Base-by-base conservation (phyloP, 805 yeast species). In the Metschnikowia kofuensis region DNA sequence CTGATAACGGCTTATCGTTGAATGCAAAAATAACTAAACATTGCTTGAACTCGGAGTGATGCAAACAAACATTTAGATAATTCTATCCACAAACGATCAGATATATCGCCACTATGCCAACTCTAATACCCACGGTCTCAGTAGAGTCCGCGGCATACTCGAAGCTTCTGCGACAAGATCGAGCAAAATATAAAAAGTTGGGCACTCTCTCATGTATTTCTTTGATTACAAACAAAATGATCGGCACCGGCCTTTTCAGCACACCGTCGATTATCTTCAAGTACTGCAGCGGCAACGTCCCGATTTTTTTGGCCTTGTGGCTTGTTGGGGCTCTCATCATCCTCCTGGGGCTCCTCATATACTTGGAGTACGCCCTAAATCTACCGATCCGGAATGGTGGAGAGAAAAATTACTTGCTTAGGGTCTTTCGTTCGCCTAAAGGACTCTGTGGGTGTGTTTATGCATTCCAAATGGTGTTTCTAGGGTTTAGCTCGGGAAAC, bases 231-330 rank as follows among this genome's bases (percentile, higher is more conserved):
- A 85, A 85, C 64, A 75, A 85, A 57, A 84, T 84, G 80, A 77
- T 85, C 45, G 91, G 91, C 38, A 83, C 89, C 2, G 91, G 90
- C 28, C 82, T 85, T 35, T 85, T 84, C 64, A 74, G 84, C 37
- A 80, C 87, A 4, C 85, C 89, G 1, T 78, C 87, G 4, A 75
- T 84, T 28, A 82, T 85, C 35, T 83, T 77, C 87, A 28, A 80
- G 40, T 72, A 69, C 51, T 61, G 69, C 50, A 55, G 62, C 43
- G 76, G 76, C 11, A 69, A 68, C 45, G 67, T 69, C n/a, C 65
- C 68, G 4, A 50, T 72, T 11, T 70, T 66, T 47, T 59, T 72
- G 27, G 35, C 43, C 7, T 50, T 72, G 28, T 72, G 72, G 66
- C 50, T 66, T 3, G 39, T 70, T 1, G 76, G 76, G 1, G 74